Conservation (phyloP, 352 stramenopile species). For the Elongisporangium prolatum region DNA sequence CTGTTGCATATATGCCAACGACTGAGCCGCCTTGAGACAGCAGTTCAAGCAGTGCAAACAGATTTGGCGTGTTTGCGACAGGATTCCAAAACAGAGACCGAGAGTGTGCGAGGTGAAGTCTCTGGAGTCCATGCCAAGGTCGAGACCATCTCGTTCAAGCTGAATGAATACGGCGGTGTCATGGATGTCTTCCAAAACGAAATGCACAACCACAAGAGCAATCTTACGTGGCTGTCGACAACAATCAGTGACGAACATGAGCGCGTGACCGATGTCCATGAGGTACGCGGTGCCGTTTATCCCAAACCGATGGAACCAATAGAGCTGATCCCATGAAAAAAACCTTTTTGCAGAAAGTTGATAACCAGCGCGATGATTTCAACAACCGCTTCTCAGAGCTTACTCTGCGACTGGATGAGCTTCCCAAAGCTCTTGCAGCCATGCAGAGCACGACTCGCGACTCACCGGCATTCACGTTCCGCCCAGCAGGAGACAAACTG, state of each 20-base stretch:
- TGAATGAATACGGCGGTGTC: conserved; percentile 53
- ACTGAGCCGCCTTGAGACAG: conserved; percentile 40
- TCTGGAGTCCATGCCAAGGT: conserved; percentile 35
- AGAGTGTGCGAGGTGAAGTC: conserved; percentile 46
- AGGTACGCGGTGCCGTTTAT: conserved; percentile 17
- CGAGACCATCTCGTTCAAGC: conserved; percentile 40
- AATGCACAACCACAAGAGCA: conserved; percentile 45
- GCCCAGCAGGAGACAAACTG: conserved; percentile 44
- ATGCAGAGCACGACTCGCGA: conserved; percentile 24
- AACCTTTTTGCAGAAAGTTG: conserved; percentile 43
- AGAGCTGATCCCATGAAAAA: background rate
- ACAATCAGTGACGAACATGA: conserved; percentile 42
- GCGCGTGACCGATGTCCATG: conserved; percentile 39
- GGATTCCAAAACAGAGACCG: conserved; percentile 32
- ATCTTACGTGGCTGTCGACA: conserved; percentile 38
- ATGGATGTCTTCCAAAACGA: conserved; percentile 67
- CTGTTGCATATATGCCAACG: conserved; percentile 61
- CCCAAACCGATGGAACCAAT: background rate
- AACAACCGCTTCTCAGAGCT: conserved; percentile 56
- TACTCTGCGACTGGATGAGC: conserved; percentile 57
- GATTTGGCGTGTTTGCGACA: conserved; percentile 31
- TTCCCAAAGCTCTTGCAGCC: conserved; percentile 42
- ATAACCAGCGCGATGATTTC: conserved; percentile 60
- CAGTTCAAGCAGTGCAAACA: conserved; percentile 31
- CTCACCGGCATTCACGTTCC: conserved; percentile 44